Percentiles rank a stretch among this genome's conserved stretches.
Evolutionary conservation across 2,329 filamentous ascomycete genomes (phyloP).

Genomic region (Aspergillus sp.): DNA sequence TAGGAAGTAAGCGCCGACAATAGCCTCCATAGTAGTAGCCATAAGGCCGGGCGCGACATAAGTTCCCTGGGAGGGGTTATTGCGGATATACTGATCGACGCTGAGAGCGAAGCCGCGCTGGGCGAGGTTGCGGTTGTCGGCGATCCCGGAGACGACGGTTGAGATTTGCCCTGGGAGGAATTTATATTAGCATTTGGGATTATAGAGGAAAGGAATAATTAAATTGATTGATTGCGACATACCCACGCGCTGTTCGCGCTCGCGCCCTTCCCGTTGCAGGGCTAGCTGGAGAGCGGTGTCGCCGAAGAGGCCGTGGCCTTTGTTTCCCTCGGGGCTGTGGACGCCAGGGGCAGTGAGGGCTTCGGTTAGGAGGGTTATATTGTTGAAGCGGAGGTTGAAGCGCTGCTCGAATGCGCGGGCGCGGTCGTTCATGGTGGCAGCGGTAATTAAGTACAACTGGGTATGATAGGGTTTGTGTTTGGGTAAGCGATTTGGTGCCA

Average conservation of each 20-base stretch:
- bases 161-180: too few relatives aligned
- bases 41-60: slow-evolving; percentile 21
- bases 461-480: neutral
- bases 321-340: neutral
- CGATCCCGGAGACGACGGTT: neutral
- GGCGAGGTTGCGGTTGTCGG: slow-evolving; percentile 15
- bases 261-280: slow-evolving; percentile 2
- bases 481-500: neutral
- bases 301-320: slow-evolving; percentile 7
- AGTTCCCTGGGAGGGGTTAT: slow-evolving; percentile 17
- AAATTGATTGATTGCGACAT: neutral
- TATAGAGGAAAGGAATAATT: too few relatives aligned
- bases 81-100: slow-evolving; percentile 11
- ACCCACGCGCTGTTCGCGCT: neutral
- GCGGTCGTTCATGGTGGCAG: neutral
- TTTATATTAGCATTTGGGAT: too few relatives aligned
- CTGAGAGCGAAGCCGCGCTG: slow-evolving; percentile 6
- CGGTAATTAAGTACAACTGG: too few relatives aligned
- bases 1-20: slow-evolving; percentile 34
- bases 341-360: neutral
- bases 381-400: neutral
- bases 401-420: neutral
- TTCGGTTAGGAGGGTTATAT: neutral
- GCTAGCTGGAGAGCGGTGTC: slow-evolving; percentile 2
- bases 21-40: slow-evolving; percentile 32